Evolutionary conservation across 2,329 filamentous ascomycete genomes (phyloP).

Genomic region (Pseudogymnoascus sp.): DNA sequence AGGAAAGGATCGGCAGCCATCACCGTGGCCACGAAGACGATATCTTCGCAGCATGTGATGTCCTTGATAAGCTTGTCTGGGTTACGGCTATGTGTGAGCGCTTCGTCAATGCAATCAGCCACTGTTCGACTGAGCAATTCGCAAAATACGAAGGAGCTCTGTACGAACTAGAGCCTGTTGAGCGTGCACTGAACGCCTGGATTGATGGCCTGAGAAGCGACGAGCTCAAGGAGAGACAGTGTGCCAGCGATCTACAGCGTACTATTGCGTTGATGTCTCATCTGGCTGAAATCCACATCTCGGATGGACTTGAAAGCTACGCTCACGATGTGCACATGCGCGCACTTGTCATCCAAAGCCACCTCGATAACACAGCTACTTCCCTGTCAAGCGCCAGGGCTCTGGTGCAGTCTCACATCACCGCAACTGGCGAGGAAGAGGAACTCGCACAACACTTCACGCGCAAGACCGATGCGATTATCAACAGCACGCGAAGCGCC

Average conservation of each 20-base stretch:
- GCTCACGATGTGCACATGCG: constrained; percentile 76
- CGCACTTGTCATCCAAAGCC: constrained; percentile 67
- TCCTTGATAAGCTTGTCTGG: constrained; percentile 79
- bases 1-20: constrained; percentile 65
- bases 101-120: constrained; percentile 72
- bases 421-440: constrained; percentile 51
- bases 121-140: constrained; percentile 73
- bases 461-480: constrained; percentile 63
- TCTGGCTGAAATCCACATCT: constrained; percentile 72
- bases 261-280: constrained; percentile 85
- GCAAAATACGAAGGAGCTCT: constrained; percentile 69
- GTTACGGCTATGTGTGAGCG: constrained; percentile 76
- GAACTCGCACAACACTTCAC: constrained; percentile 61
- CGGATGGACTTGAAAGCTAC: constrained; percentile 61
- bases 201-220: constrained; percentile 78
- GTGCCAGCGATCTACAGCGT: constrained; percentile 71
- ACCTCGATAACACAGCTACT: constrained; percentile 70
- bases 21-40: constrained; percentile 69
- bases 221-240: constrained; percentile 77
- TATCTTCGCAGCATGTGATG: constrained; percentile 70
- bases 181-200: constrained; percentile 80
- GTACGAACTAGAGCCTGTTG: constrained; percentile 85
- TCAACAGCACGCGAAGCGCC: constrained; percentile 69
- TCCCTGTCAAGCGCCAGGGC: constrained; percentile 56
- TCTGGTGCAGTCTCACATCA: constrained; percentile 61